Evolutionary conservation across 2,329 filamentous ascomycete genomes (phyloP), one percentile per base, ranked within the genome.

Genomic region (Albophoma yamanashiensis): DNA sequence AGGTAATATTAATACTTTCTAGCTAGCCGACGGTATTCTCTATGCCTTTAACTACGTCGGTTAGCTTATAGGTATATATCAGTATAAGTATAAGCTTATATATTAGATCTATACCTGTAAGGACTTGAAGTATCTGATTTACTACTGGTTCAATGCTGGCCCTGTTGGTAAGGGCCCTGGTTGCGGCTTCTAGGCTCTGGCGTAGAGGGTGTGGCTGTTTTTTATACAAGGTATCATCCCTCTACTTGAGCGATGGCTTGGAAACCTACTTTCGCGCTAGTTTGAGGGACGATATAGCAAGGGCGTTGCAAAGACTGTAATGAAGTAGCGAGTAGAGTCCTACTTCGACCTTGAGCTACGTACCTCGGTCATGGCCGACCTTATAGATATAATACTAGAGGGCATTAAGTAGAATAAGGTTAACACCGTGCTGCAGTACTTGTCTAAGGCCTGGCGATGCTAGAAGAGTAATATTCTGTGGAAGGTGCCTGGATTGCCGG

Each of bases 391-490:
- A 94, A 99, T 99, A 95, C 94, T 95, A 0, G 95, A 99, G 73
- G 94, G 94, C 66, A 97, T 99, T 78, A 97, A 97, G 75, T 94
- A 99, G 73, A 99, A 94, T 79, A 99, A 99, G 78, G 92, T 99
- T 74, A 96, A 99, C 74, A 96, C 92, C 1, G 93, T 99, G 53
- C 79, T 99, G 59, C 94, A 97, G 70, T 94, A 99, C 81, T 78
- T 99, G 50, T 97, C 93, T 0, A 95, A 99, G 78, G 94, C 94
- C 17, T 99, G 94, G 94, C 85, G 94, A 77, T 99, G 94, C 78
- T 99, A 95, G 94, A 99, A 99, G 87, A 97, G 92, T 76, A 99
- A 99, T 70, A 99, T 99, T 67, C 95, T 95, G 0, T 99, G 94
- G 94, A 99, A 99, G 78, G 94, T 99, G 3, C 94, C 95, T 58